Evolutionary conservation across 2,329 filamentous ascomycete species (phyloP).

Genomic region (Ilyonectria mors-panacis): DNA sequence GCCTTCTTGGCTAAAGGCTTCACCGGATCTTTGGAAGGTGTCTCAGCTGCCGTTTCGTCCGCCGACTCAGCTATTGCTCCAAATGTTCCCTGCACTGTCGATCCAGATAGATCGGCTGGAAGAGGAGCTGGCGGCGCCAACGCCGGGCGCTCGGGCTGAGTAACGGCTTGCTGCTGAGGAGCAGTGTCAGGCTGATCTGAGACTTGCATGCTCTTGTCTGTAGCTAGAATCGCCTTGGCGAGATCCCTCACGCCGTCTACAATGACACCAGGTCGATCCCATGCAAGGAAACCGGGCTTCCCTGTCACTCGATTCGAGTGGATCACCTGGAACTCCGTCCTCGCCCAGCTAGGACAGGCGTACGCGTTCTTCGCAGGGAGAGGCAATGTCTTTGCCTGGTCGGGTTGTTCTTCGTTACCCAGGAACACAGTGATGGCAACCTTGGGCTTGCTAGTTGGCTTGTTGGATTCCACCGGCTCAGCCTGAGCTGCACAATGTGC

Average conservation of each 20-base stretch:
- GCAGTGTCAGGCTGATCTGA: conserved; percentile 44
- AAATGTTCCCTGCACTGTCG: conserved; percentile 42
- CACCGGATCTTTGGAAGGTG: not conserved
- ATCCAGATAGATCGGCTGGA: conserved; percentile 47
- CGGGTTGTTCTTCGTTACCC: conserved; percentile 49
- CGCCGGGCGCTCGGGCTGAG: conserved; percentile 31
- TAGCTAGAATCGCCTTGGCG: conserved; percentile 55
- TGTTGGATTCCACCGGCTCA: conserved; percentile 47
- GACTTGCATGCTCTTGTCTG: conserved; percentile 56
- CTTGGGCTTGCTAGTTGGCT: conserved; percentile 52
- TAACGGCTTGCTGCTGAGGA: conserved; percentile 54
- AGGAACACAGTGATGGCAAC: conserved; percentile 65
- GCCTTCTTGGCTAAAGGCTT: conserved; percentile 31
- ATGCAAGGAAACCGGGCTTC: conserved; percentile 61
- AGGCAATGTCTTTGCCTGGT: conserved; percentile 39
- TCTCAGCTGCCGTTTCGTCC: not conserved
- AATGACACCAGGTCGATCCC: conserved; percentile 65
- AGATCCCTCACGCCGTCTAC: conserved; percentile 58
- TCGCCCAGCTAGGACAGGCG: conserved; percentile 65
- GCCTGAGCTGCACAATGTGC: conserved; percentile 59
- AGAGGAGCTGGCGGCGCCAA: conserved; percentile 15
- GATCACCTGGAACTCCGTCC: conserved; percentile 59
- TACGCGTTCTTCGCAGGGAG: conserved; percentile 52
- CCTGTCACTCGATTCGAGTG: conserved; percentile 58
- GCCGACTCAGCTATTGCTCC: conserved; percentile 22